A percentile compares a stretch with the other conserved stretches of the same genome.
Conservation (phyloP, 2,329 filamentous ascomycete species). For the Penicillium sp. region DNA sequence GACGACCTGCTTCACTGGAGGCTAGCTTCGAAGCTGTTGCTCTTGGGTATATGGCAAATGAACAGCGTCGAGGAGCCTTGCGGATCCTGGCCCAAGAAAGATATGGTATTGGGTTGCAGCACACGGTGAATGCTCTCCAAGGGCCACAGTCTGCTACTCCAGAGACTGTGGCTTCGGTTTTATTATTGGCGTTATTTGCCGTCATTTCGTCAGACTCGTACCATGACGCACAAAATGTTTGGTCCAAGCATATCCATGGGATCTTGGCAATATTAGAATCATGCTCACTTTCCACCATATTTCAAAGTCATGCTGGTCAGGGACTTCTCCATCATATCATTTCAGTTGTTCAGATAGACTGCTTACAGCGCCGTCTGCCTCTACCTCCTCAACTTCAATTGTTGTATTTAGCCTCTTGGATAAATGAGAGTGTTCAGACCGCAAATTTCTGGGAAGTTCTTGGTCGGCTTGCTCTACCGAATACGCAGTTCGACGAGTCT, state of each 20-base stretch:
- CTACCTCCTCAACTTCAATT: neutral
- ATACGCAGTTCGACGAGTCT: neutral
- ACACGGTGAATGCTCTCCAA: neutral
- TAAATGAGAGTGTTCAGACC: neutral
- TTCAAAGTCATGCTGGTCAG: neutral
- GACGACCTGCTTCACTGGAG: neutral
- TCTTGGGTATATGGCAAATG: constrained; percentile 1
- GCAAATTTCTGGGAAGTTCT: constrained; percentile 1
- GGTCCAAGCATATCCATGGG: constrained; percentile 2
- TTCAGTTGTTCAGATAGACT: constrained; percentile 3
- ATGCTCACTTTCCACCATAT: neutral
- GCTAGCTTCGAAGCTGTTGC: constrained; percentile 1
- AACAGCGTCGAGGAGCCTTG: neutral
- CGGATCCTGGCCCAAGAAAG: neutral
- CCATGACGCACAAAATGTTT: neutral
- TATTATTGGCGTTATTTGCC: constrained; percentile 3
- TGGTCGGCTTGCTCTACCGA: neutral
- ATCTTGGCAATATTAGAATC: neutral
- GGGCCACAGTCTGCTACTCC: neutral
- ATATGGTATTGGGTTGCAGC: neutral
- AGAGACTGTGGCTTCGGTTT: neutral
- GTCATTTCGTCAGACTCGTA: neutral
- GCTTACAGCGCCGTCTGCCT: neutral
- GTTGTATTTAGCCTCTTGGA: neutral
- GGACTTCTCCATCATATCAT: constrained; percentile 8